Base-by-base conservation (phyloP, 768 basidiomycete species). In the Termitomyces sp. region DNA sequence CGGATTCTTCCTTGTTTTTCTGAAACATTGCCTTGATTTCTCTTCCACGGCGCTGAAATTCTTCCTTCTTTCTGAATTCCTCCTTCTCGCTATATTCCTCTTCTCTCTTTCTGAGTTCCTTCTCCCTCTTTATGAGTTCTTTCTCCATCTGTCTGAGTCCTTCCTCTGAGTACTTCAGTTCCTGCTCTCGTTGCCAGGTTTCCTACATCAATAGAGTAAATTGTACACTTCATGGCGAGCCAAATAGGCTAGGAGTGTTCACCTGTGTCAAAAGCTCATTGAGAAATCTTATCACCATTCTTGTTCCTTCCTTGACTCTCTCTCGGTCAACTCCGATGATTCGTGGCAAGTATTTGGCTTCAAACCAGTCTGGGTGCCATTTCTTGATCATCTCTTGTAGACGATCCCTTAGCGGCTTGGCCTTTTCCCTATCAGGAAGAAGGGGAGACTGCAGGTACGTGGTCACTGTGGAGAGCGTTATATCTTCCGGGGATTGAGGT, bases 281-380 rank as follows among this genome's bases (percentile, higher is more conserved):
- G 60, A 93, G 78, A 70, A 78, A 82, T 65, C 91, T 79, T 53
- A 84, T 86, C 56, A 94, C 91, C 34, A 75, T 73, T 32, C 89
- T 89, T 1, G 88, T 88, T n/a, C 86, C 91, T 60, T 83, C 81
- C 73, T 83, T 82, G 54, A 93, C 89, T 67, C 72, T 82, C 68
- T 85, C 89, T 70, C 79, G 80, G 62, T 92, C 88, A 40, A 70
- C 77, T 62, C 86, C 85, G 54, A 76, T 73, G 53, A 92, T 88
- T 72, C 86, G 86, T 12, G 80, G 75, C 68, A 92, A 70, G 57
- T 83, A 74, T 70, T 87, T 86, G 40, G 84, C 84, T 65, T 92
- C 87, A 68, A 93, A 92, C 38, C 88, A 84, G 73, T 93, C 91
- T 4, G 91, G 91, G 72, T 93, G 91, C 91, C 90, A 93, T 64